phyloP scores from a whole-genome alignment of 1,284 basidiomycete species.

The Malassezia equina region DNA sequence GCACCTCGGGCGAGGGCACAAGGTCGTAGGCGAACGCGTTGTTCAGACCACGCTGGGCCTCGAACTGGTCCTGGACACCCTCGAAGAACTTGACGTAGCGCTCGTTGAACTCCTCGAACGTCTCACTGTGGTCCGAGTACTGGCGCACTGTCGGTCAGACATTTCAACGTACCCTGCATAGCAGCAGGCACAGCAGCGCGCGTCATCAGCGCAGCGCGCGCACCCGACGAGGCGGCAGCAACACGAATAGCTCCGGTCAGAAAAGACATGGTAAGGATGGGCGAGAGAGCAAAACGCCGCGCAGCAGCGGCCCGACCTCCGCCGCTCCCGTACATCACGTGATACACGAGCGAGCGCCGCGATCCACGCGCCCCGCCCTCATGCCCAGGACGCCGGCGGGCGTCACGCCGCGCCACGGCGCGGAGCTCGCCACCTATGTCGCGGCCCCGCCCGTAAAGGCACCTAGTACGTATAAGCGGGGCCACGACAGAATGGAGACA shows the following conservation, averaged over 20 bases:
- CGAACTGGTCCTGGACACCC: slow-evolving; percentile 85
- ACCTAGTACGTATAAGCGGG: not conserved
- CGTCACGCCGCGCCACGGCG: not conserved
- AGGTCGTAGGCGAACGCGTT: slow-evolving; percentile 99
- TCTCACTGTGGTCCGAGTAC: slow-evolving; percentile 53
- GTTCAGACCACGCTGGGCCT: slow-evolving; percentile 75
- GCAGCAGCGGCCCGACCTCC: slow-evolving; percentile 2
- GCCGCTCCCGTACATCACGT: slow-evolving; percentile 7
- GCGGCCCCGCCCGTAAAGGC: not conserved
- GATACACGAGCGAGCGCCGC: not conserved
- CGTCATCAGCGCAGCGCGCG: slow-evolving; percentile 12
- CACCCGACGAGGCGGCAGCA: slow-evolving; percentile 17
- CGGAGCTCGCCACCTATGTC: slow-evolving; percentile 1
- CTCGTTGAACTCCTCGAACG: slow-evolving; percentile 83
- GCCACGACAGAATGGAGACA: not conserved
- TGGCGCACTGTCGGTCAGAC: slow-evolving; percentile 5
- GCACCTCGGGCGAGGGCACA: slow-evolving; percentile 76
- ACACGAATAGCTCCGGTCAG: slow-evolving; percentile 18
- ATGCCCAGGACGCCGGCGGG: not conserved
- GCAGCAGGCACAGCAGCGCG: slow-evolving; percentile 13
- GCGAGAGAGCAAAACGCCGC: not conserved
- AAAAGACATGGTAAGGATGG: slow-evolving; percentile 10
- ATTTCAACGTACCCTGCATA: slow-evolving; percentile 15
- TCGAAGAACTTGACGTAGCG: slow-evolving; percentile 90
- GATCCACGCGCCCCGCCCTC: not conserved